phyloP scores from a whole-genome alignment of 2,329 filamentous ascomycete genomes.

The Hypoxylon sp. region DNA sequence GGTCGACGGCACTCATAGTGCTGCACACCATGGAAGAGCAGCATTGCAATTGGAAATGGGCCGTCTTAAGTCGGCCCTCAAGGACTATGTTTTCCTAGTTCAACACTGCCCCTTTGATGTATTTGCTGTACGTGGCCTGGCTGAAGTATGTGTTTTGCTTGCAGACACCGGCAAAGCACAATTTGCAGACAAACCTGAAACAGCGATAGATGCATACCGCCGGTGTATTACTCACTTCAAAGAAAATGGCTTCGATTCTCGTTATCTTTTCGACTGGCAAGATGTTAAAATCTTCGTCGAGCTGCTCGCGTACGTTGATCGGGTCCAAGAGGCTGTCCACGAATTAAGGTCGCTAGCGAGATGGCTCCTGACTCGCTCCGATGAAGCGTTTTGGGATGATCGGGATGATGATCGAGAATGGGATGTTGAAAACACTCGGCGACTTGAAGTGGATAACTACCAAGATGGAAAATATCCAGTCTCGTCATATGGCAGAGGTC shows the following conservation, averaged over 20 bases:
- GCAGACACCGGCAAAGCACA: conserved; percentile 64
- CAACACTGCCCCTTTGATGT: conserved; percentile 68
- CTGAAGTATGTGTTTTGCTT: conserved; percentile 67
- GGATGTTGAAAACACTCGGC: conserved; percentile 80
- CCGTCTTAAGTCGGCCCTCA: conserved; percentile 67
- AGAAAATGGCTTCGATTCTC: conserved; percentile 53
- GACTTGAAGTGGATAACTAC: conserved; percentile 74
- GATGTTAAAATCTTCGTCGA: conserved; percentile 90
- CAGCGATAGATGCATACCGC: conserved; percentile 65
- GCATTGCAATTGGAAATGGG: conserved; percentile 70
- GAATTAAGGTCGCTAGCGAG: conserved; percentile 81
- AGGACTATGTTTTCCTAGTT: conserved; percentile 70
- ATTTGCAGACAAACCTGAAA: conserved; percentile 51
- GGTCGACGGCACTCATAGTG: conserved; percentile 69
- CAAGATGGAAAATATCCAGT: conserved; percentile 65
- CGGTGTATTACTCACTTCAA: conserved; percentile 62
- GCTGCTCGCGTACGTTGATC: conserved; percentile 76
- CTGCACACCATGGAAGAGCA: conserved; percentile 72
- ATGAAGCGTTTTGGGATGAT: conserved; percentile 84
- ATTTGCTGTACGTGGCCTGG: conserved; percentile 68
- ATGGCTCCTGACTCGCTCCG: conserved; percentile 83
- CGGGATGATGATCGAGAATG: conserved; percentile 88
- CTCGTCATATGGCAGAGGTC: conserved; percentile 76
- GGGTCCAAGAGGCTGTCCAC: conserved; percentile 75
- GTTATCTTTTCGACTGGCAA: conserved; percentile 74